These are phyloP conservation scores for Talaromyces sp. DNA, from an alignment of 2,329 filamentous ascomycete genomes.

Conservation along the genomic window DNA sequence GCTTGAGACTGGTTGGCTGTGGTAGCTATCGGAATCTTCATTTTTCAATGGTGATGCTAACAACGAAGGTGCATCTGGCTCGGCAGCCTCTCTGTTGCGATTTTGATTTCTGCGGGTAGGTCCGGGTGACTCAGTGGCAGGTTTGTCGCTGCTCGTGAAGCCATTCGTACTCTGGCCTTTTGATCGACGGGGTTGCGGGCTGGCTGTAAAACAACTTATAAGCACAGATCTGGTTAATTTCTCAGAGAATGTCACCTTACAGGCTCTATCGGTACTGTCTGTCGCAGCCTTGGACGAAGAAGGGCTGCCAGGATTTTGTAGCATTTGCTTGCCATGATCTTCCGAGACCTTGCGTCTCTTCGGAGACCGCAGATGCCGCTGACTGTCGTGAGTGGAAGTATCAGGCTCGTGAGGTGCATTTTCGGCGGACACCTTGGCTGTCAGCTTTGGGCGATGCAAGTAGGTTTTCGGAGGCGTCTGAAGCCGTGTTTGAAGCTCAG, in stretches of 20 bases:
- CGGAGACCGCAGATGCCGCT: constrained; percentile 10
- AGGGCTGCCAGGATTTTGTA: not conserved
- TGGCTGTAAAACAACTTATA: not conserved
- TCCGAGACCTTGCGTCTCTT: constrained; percentile 17
- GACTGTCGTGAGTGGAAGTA: constrained; percentile 22
- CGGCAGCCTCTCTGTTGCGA: not conserved
- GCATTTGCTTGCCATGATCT: not conserved
- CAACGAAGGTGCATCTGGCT: not conserved
- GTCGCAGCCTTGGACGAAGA: not conserved
- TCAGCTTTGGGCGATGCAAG: not conserved
- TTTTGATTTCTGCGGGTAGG: not conserved
- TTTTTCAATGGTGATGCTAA: not conserved
- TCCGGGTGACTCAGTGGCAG: not conserved
- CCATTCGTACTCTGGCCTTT: not conserved
- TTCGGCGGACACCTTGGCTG: not conserved
- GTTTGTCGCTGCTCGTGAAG: not conserved
- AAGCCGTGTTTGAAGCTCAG: not conserved
- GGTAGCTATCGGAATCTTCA: not conserved
- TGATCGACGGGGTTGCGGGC: not conserved
- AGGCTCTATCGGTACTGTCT: not conserved
- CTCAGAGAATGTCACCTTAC: not conserved
- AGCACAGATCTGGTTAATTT: not conserved
- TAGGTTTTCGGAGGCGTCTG: not conserved
- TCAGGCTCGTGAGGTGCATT: constrained; percentile 19
- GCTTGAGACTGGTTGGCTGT: not conserved